Evolutionary conservation across 768 basidiomycete species (phyloP), one percentile per base, ranked within the genome.

Genomic region (Hypholoma fasciculare): DNA sequence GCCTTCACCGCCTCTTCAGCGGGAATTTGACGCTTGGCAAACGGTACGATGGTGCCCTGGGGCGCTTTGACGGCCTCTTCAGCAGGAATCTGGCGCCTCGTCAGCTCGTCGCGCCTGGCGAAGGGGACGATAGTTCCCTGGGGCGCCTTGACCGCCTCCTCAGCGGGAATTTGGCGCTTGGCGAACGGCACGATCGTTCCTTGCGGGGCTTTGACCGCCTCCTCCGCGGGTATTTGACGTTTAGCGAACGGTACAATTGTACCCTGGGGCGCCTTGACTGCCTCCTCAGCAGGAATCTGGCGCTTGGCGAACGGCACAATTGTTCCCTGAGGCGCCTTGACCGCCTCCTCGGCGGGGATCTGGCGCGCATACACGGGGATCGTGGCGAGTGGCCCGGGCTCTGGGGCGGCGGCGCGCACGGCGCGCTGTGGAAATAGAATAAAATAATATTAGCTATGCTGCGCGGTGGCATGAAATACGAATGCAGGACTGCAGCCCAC

Each of bases 31-130:
- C 57, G 30, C 50, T 47, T 58, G 6, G 23, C 39, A 53, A 44
- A 61, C 3, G 59, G 63, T 42, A 61, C 67, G 36, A 79, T 67
- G 5, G 59, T 52, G 13, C 78, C 78, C 7, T 70, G 57, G 11
- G 67, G 65, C 1, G 79, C 68, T 49, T 72, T 77, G 40, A 73
- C 69, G 0, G 78, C 40, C 3, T 61, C 47, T 55, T 78, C 71
- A 1, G 65, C 74, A 4, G 74, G 72, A 39, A 75, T 72, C 65
- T 44, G 42, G 13, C 43, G n/a, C 42, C n/a, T 46, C 27, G n/a
- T 17, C 48, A 40, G n/a, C n/a, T n/a, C n/a, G n/a, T n/a, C n/a
- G 13, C 43, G n/a, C 42, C n/a, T 46, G 34, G n/a, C 17, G 34
- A 55, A 62, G n/a, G 59, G 63, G 39, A 62, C 68, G 30, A 78